Percentiles rank a stretch among this genome's conserved stretches.
Conservation (phyloP, 1,284 basidiomycete species). For the Papiliotrema nemorosa region DNA sequence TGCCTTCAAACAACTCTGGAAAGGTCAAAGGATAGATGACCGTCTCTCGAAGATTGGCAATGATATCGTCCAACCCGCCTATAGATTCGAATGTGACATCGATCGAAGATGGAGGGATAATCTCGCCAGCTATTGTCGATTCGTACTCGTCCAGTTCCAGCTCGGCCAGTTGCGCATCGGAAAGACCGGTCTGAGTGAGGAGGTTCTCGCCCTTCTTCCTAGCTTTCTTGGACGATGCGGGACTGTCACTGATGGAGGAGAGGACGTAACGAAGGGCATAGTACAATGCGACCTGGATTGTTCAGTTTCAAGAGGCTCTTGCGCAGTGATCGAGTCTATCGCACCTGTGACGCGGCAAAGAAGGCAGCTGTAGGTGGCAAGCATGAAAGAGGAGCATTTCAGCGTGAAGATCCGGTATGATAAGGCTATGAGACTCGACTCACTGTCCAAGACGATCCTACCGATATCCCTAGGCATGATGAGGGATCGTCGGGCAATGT, state of each 20-base stretch:
- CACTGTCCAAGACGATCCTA: conserved; percentile 51
- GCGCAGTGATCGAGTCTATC: conserved; percentile 43
- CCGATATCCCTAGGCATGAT: conserved; percentile 42
- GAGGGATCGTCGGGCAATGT: not conserved
- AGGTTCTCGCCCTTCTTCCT: conserved; percentile 44
- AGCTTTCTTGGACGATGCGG: conserved; percentile 31
- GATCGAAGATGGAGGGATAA: conserved; percentile 54
- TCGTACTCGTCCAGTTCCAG: conserved; percentile 55
- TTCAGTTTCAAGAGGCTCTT: not conserved
- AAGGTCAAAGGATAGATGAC: conserved; percentile 95
- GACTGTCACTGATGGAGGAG: conserved; percentile 36
- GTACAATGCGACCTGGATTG: conserved; percentile 40
- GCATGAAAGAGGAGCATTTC: not conserved
- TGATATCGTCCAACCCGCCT: conserved; percentile 92
- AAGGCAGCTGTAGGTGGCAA: conserved; percentile 54
- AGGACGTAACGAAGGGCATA: conserved; percentile 48
- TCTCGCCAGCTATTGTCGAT: conserved; percentile 55
- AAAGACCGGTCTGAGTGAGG: conserved; percentile 38
- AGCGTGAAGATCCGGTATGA: conserved; percentile 5
- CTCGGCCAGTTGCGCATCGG: conserved; percentile 48
- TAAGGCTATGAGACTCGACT: conserved; percentile 13
- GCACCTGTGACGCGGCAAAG: conserved; percentile 62
- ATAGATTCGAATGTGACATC: conserved; percentile 56
- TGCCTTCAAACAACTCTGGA: conserved; percentile 79
- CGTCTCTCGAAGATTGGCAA: conserved; percentile 86